Evolutionary conservation across 352 stramenopile genomes (phyloP).

Genomic region (Globisporangium splendens): DNA sequence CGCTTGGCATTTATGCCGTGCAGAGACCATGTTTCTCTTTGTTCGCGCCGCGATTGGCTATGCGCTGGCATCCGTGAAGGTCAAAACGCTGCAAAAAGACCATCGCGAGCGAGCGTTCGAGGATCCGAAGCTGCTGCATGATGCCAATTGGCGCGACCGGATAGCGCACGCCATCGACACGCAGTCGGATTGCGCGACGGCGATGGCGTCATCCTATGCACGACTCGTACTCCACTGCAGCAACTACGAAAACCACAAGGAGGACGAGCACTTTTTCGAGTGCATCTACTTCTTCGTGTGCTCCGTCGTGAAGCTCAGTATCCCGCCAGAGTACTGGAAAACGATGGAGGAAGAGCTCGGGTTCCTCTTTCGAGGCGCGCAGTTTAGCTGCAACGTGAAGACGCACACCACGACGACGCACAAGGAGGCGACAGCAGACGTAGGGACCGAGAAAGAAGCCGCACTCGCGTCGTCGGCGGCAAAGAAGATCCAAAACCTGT

Average conservation of each 20-base stretch:
- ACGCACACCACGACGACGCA: constrained; percentile 28
- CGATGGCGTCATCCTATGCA: constrained; percentile 55
- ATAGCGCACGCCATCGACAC: constrained; percentile 25
- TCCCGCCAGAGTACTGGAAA: constrained; percentile 49
- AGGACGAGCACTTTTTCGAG: constrained; percentile 81
- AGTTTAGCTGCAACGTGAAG: constrained; percentile 67
- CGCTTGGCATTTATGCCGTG: not conserved
- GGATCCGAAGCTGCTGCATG: constrained; percentile 18
- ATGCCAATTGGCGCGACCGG: constrained; percentile 23
- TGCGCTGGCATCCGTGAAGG: constrained; percentile 53
- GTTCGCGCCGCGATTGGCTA: constrained; percentile 65
- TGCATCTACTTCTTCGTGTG: constrained; percentile 79
- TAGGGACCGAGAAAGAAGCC: constrained; percentile 12
- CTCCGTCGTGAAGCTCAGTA: constrained; percentile 63
- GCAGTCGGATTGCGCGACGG: constrained; percentile 24
- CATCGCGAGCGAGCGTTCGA: constrained; percentile 22
- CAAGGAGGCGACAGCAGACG: constrained; percentile 9
- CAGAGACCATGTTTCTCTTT: constrained; percentile 75
- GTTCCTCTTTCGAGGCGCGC: constrained; percentile 69
- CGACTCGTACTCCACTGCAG: constrained; percentile 76
- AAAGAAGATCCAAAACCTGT: constrained; percentile 43
- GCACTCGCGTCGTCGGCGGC: constrained; percentile 7
- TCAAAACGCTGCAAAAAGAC: constrained; percentile 49
- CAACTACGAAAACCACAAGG: constrained; percentile 82
- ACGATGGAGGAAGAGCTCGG: constrained; percentile 65